These are phyloP conservation scores for Sequoiadendron giganteum DNA, from an alignment of 75 land plant genomes.

Conservation along the genomic window DNA sequence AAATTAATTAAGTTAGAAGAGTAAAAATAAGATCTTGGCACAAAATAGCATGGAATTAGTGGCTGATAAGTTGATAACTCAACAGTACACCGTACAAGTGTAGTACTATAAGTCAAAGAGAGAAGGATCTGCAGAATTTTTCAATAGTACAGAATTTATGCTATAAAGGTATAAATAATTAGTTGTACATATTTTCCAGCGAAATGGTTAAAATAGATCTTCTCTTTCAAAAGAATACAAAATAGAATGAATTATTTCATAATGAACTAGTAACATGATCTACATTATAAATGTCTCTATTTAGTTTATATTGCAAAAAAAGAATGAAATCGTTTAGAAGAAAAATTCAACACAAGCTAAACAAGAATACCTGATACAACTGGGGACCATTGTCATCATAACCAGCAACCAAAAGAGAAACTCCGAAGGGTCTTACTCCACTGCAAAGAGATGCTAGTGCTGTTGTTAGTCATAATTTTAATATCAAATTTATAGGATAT, in stretches of 20 bases:
- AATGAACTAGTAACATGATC: neutral
- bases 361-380: slow-evolving; percentile 66
- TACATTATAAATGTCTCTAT: too few species aligned
- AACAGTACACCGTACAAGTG: neutral
- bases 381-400: slow-evolving; percentile 99
- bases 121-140: neutral
- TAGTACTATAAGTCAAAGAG: neutral
- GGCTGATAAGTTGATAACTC: too few species aligned
- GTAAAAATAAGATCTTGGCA: too few species aligned
- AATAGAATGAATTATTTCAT: neutral
- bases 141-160: neutral
- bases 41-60: too few species aligned
- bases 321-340: neutral
- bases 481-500: neutral
- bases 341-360: neutral
- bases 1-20: too few species aligned
- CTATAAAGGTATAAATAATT: neutral
- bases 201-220: neutral
- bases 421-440: slow-evolving; percentile 99
- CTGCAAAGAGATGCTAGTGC: slow-evolving; percentile 30
- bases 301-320: neutral
- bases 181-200: neutral
- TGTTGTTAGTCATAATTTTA: slow-evolving; percentile 11
- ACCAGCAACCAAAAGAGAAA: slow-evolving; percentile 93
- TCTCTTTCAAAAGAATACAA: neutral